phyloP scores from a whole-genome alignment of 345 rosid species.

The Tarenaya hassleriana region DNA sequence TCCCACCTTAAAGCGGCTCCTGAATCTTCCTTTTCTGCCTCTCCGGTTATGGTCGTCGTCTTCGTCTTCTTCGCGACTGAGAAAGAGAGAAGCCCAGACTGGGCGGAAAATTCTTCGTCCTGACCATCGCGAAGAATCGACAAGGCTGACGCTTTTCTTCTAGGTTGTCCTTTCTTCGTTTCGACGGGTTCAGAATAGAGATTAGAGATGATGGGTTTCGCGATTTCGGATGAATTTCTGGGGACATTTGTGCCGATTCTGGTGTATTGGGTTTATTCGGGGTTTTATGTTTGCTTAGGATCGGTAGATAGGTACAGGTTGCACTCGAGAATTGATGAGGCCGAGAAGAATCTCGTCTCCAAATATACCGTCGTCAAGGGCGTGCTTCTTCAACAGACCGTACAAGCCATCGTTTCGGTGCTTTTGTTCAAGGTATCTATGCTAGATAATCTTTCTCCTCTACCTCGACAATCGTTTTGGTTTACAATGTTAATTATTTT shows the following conservation, averaged over 20 bases:
- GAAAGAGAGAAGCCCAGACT: too few species aligned
- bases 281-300: slow-evolving; percentile 53
- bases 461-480: neutral
- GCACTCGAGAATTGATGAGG: slow-evolving; percentile 74
- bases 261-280: slow-evolving; percentile 84
- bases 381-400: slow-evolving; percentile 72
- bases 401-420: slow-evolving; percentile 69
- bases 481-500: too few species aligned
- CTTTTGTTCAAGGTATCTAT: slow-evolving; percentile 56
- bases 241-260: slow-evolving; percentile 70
- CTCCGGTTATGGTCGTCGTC: too few species aligned
- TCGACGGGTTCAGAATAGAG: neutral
- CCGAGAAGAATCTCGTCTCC: slow-evolving; percentile 73
- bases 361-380: slow-evolving; percentile 71
- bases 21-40: too few species aligned
- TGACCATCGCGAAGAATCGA: too few species aligned
- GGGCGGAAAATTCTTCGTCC: too few species aligned
- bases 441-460: neutral
- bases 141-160: too few species aligned
- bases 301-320: slow-evolving; percentile 56
- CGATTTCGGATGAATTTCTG: slow-evolving; percentile 65
- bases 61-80: too few species aligned
- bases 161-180: too few species aligned
- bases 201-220: slow-evolving; percentile 34
- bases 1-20: too few species aligned